Evolutionary conservation across 169 alveolate genomes (phyloP), one percentile per base, ranked within the genome.

Genomic region (Cryptosporidium felis): DNA sequence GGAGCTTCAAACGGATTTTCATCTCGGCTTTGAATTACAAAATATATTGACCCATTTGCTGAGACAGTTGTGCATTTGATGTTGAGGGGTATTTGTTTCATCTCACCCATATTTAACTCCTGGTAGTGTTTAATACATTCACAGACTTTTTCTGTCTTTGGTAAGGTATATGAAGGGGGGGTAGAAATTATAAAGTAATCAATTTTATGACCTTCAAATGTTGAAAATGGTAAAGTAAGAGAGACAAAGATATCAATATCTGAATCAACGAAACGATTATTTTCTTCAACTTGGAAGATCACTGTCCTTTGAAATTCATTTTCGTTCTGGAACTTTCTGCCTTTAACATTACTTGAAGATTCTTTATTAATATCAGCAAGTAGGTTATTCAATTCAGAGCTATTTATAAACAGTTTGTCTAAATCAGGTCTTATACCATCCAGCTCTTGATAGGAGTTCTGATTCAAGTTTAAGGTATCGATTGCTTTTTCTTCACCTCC

Each of bases 171-270:
- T 36, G 56, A 12, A 6, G 85, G 85, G 0, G 85, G 85, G 38
- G 85, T 74, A 9, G 85, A 74, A 21, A 74, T 74, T 10, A 74
- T 74, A 23, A 74, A 49, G n/a, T 74, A 74, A 53, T 74, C 85
- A 34, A 74, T 74, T 5, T 28, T 49, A 36, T 53, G 85, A 38
- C 85, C 85, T 26, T 74, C 85, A 53, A 74, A 74, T 8, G 67
- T 74, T 16, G 85, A 74, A 53, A 74, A 49, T 14, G 85, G 85
- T 16, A 74, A 26, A 10, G 74, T 36, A 5, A 74, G 46, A 12
- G 85, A 53, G 8, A 42, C 67, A 40, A 74, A 36, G 6, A 49
- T 45, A 16, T 74, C 85, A 38, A 49, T 74, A 74, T 74, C 85
- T 32, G 85, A 53, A 38, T 74, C 85, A 41, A 74, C 56, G 38